Percentiles rank a stretch among this genome's conserved stretches.
These are phyloP conservation scores for Emericellopsis cladophorae DNA, from an alignment of 2,329 filamentous ascomycete species.

Conservation along the genomic window DNA sequence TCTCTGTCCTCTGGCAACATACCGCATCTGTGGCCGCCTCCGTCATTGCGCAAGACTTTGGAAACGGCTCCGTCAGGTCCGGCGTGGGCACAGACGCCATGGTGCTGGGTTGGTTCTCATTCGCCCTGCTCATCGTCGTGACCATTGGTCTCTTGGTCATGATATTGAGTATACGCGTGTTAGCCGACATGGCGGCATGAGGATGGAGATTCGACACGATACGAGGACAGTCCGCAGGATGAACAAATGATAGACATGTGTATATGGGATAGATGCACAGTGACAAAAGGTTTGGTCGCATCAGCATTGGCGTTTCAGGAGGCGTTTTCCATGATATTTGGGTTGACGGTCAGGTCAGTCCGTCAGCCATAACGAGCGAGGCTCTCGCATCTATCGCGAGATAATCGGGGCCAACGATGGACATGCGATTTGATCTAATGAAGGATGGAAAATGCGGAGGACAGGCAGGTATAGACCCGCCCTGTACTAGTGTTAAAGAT, in stretches of 20 bases:
- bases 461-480: too few species aligned
- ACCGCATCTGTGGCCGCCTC: slow-evolving; percentile 93
- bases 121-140: slow-evolving; percentile 84
- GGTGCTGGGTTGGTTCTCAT: slow-evolving; percentile 96
- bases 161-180: slow-evolving; percentile 82
- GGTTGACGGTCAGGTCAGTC: too few species aligned
- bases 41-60: slow-evolving; percentile 84
- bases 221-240: neutral
- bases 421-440: too few species aligned
- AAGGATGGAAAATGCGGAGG: too few species aligned
- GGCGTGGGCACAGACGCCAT: slow-evolving; percentile 92
- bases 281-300: neutral
- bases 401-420: too few species aligned
- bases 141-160: slow-evolving; percentile 92
- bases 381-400: too few species aligned
- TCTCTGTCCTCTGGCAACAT: slow-evolving; percentile 79
- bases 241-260: slow-evolving; percentile 11
- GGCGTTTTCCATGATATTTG: neutral
- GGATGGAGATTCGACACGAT: neutral
- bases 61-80: slow-evolving; percentile 74
- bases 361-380: too few species aligned
- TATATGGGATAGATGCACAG: slow-evolving; percentile 3
- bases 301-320: neutral
- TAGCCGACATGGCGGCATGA: slow-evolving; percentile 42
- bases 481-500: too few species aligned